A percentile compares a stretch with the other conserved stretches of the same genome.
phyloP scores from a whole-genome alignment of 2,329 filamentous ascomycete genomes.

The Ophiostoma tasmaniense region DNA sequence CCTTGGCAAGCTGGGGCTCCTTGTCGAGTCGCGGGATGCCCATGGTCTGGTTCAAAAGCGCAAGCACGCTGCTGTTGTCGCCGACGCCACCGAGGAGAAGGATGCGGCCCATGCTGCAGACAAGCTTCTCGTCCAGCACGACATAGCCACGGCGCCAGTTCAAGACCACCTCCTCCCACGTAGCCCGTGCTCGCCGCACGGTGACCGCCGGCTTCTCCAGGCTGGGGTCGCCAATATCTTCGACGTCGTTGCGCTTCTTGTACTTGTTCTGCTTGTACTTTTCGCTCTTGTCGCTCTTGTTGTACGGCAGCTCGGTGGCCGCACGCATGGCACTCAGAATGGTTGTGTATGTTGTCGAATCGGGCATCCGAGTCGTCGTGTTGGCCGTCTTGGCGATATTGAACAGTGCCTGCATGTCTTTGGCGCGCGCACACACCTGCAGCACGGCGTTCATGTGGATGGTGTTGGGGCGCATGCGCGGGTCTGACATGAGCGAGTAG shows the following conservation, averaged over 20 bases:
- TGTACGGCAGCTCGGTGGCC: constrained; percentile 24
- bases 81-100: constrained; percentile 56
- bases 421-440: constrained; percentile 64
- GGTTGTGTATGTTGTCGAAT: constrained; percentile 68
- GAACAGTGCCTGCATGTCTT: constrained; percentile 75
- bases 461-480: constrained; percentile 59
- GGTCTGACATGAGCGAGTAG: constrained; percentile 59
- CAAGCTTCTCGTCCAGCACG: constrained; percentile 66
- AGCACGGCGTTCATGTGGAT: constrained; percentile 87
- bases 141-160: constrained; percentile 67
- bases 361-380: constrained; percentile 52
- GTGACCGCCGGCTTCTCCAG: constrained; percentile 33
- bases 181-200: constrained; percentile 57
- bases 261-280: constrained; percentile 21
- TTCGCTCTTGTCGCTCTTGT: constrained; percentile 23
- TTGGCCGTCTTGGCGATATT: constrained; percentile 65
- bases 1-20: constrained; percentile 38
- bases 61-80: constrained; percentile 64
- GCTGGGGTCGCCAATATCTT: constrained; percentile 9
- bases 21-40: constrained; percentile 50
- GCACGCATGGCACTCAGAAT: constrained; percentile 69
- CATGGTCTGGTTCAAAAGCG: constrained; percentile 75
- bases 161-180: constrained; percentile 75
- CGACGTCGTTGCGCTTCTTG: not conserved
- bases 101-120: constrained; percentile 71